A percentile compares a stretch with the other conserved stretches of the same genome.
These are phyloP conservation scores for Solidago caesia DNA, from an alignment of 129 eudicot species.

Conservation along the genomic window DNA sequence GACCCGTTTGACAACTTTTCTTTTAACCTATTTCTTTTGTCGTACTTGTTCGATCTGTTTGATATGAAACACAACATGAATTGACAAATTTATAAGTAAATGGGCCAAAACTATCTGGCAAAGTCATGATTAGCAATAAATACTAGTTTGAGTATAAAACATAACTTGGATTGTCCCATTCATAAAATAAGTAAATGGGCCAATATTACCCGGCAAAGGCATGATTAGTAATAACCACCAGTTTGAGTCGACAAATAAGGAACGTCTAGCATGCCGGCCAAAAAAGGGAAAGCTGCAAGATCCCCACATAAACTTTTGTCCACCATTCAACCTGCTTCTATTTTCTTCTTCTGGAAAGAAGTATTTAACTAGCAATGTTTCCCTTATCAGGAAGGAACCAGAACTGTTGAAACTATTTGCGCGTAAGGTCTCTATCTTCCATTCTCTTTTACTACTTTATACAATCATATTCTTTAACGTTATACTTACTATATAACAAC, in stretches of 20 bases:
- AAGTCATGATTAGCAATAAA: conserved; percentile 25
- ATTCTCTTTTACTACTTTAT: background rate
- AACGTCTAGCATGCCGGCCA: conserved; percentile 36
- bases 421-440: background rate
- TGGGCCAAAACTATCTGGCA: background rate
- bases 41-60: background rate
- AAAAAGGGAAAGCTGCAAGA: conserved; percentile 31
- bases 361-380: conserved; percentile 8
- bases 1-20: background rate
- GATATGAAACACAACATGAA: background rate
- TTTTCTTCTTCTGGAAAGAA: conserved; percentile 17
- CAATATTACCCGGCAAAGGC: background rate
- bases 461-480: background rate
- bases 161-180: background rate
- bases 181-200: background rate
- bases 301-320: conserved; percentile 30
- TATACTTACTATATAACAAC: background rate
- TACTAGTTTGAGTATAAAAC: conserved; percentile 12
- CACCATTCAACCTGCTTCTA: conserved; percentile 12
- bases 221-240: conserved; percentile 29
- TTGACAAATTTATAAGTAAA: background rate
- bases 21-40: background rate
- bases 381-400: conserved; percentile 25
- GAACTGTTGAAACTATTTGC: conserved; percentile 5
- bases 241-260: conserved; percentile 26